A percentile compares a stretch with the other conserved stretches of the same genome.
Conservation (phyloP, 2,329 filamentous ascomycete genomes). For the Aureobasidium sp. region DNA sequence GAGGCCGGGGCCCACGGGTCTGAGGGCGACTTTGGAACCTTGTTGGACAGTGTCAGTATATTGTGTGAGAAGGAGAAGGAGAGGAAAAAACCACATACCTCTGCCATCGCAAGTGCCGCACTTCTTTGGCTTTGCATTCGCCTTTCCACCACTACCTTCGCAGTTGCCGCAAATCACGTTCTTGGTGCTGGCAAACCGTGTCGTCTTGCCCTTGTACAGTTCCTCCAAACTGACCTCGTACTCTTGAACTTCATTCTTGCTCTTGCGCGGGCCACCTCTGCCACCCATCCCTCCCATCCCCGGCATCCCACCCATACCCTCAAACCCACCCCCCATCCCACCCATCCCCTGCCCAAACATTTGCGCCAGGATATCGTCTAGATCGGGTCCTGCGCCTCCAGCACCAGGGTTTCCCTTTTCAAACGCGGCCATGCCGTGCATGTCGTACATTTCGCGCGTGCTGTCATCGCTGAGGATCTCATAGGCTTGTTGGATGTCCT, state of each 20-base stretch:
- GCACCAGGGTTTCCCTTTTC: conserved; percentile 58
- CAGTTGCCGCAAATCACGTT: conserved; percentile 82
- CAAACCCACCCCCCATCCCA: conserved; percentile 39
- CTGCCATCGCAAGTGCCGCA: conserved; percentile 81
- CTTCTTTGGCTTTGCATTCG: conserved; percentile 75
- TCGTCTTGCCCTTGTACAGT: conserved; percentile 96
- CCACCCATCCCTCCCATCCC: conserved; percentile 21
- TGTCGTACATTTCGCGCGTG: conserved; percentile 85
- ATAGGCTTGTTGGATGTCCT: conserved; percentile 86
- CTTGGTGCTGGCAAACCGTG: conserved; percentile 93
- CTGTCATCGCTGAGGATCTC: conserved; percentile 96
- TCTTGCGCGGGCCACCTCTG: conserved; percentile 52
- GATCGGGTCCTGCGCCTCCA: conserved; percentile 63
- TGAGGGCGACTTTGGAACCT: conserved; percentile 67
- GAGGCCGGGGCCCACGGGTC: conserved; percentile 79
- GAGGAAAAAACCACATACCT: conserved; percentile 39
- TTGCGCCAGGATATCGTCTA: conserved; percentile 87
- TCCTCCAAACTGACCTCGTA: conserved; percentile 91
- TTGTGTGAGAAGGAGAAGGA: not conserved
- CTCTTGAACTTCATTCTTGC: conserved; percentile 78
- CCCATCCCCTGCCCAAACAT: conserved; percentile 72
- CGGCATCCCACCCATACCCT: conserved; percentile 38
- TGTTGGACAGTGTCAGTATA: not conserved
- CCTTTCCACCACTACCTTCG: conserved; percentile 84
- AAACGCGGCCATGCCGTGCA: conserved; percentile 92